A percentile compares a stretch with the other conserved stretches of the same genome.
phyloP scores from a whole-genome alignment of 2,329 filamentous ascomycete genomes.

The Aspergillus caelatus region DNA sequence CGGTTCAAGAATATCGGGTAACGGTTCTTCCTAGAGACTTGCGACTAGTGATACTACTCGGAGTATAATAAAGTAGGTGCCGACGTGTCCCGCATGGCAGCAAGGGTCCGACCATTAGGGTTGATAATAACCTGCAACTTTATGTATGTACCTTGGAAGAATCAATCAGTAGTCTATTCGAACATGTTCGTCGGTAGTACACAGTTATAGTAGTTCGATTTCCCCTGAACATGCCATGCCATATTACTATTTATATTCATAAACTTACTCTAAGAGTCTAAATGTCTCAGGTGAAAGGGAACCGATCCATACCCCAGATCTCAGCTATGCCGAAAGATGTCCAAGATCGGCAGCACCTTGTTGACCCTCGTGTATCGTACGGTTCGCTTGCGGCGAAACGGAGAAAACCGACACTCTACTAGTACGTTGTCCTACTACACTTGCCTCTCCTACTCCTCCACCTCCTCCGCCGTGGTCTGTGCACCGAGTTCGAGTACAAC shows the following conservation, averaged over 20 bases:
- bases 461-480: background rate
- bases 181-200: too few relatives aligned
- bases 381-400: background rate
- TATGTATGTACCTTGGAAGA: background rate
- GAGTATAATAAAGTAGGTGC: background rate
- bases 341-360: background rate
- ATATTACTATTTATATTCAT: background rate
- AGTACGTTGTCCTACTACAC: too few relatives aligned
- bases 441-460: too few relatives aligned
- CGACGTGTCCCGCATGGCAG: too few relatives aligned
- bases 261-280: background rate
- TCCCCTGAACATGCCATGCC: too few relatives aligned
- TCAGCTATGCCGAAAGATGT: background rate
- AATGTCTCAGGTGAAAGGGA: background rate
- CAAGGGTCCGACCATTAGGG: background rate
- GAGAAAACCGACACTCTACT: background rate
- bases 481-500: background rate
- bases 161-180: background rate
- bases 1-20: too few relatives aligned
- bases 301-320: background rate
- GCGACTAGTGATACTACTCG: background rate
- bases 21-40: background rate
- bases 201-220: too few relatives aligned
- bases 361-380: background rate
- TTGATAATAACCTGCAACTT: background rate